Percentiles rank a stretch among this genome's conserved stretches.
These are phyloP conservation scores for Lachnellula hyalina DNA, from an alignment of 2,329 filamentous ascomycete genomes.

Conservation along the genomic window DNA sequence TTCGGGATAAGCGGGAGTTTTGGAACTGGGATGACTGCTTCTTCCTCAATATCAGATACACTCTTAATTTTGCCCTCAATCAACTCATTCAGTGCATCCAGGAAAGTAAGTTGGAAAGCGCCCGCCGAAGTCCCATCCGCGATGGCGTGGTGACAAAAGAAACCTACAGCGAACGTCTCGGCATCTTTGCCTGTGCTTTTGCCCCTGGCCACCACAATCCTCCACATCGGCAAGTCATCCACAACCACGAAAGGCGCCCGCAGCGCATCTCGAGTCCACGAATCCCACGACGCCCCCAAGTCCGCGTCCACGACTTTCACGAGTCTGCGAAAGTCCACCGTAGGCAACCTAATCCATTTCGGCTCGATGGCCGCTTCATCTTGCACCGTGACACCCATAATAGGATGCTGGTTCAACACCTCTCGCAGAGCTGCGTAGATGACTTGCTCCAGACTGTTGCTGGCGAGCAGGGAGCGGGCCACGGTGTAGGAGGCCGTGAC, in stretches of 20 bases:
- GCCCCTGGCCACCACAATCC: slow-evolving; percentile 7
- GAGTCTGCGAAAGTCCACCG: slow-evolving; percentile 10
- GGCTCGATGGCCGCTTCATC: slow-evolving; percentile 11
- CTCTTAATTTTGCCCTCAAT: slow-evolving; percentile 7
- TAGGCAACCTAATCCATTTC: slow-evolving; percentile 13
- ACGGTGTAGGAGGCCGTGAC: slow-evolving; percentile 17
- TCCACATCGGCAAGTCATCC: slow-evolving; percentile 16
- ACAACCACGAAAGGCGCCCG: slow-evolving; percentile 3
- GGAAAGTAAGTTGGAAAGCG: slow-evolving; percentile 46
- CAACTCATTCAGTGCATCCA: slow-evolving; percentile 36
- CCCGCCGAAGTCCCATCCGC: slow-evolving; percentile 46
- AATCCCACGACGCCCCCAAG: slow-evolving; percentile 3
- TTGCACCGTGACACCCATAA: slow-evolving; percentile 15
- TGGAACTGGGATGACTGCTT: slow-evolving; percentile 29
- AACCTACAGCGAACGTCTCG: slow-evolving; percentile 32
- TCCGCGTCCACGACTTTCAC: slow-evolving; percentile 15
- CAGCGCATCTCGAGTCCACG: slow-evolving; percentile 12
- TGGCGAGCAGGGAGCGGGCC: slow-evolving; percentile 6
- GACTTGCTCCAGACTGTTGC: background rate
- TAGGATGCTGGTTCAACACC: slow-evolving; percentile 12
- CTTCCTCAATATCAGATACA: background rate
- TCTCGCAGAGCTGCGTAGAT: slow-evolving; percentile 12
- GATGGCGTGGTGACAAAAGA: slow-evolving; percentile 49
- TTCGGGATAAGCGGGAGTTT: slow-evolving; percentile 17
- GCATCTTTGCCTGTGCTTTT: background rate